Conservation (phyloP, 805 yeast genomes). For the Vanderwaltozyma polyspora region DNA sequence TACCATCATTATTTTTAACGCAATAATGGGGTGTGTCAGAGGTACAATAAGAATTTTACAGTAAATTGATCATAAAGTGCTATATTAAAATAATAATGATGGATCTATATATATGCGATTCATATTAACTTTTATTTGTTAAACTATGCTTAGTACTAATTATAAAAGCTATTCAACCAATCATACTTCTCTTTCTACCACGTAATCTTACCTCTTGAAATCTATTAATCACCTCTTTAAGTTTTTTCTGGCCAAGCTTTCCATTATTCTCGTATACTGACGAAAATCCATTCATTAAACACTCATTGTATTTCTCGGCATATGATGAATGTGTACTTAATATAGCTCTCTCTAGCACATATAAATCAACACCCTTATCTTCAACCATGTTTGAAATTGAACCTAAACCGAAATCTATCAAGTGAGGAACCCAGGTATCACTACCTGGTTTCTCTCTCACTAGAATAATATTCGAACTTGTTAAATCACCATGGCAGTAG, state of each 20-base stretch:
- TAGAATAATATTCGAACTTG: slow-evolving; percentile 76
- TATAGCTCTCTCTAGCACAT: slow-evolving; percentile 87
- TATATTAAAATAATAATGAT: too few relatives aligned
- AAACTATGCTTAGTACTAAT: too few relatives aligned
- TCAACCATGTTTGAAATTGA: slow-evolving; percentile 66
- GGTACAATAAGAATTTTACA: slow-evolving; percentile 34
- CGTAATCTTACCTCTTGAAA: slow-evolving; percentile 79
- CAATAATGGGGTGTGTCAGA: slow-evolving; percentile 65
- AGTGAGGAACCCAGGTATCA: slow-evolving; percentile 34
- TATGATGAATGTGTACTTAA: slow-evolving; percentile 78
- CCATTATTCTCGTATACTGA: slow-evolving; percentile 25
- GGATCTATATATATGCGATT: too few relatives aligned
- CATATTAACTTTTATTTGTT: too few relatives aligned
- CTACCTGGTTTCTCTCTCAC: slow-evolving; percentile 16
- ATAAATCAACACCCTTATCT: slow-evolving; percentile 94
- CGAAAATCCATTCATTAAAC: slow-evolving; percentile 66
- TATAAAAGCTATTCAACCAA: slow-evolving; percentile 39
- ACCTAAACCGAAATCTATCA: slow-evolving; percentile 90
- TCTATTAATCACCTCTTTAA: slow-evolving; percentile 46
- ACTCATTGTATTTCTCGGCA: slow-evolving; percentile 49
- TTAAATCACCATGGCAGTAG: slow-evolving; percentile 86
- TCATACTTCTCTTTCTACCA: slow-evolving; percentile 91
- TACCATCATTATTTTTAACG: slow-evolving; percentile 65
- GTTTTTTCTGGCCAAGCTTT: slow-evolving; percentile 30
- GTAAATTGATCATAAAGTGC: too few relatives aligned